Evolutionary conservation across 192 early-diverging fungal genomes (phyloP), one percentile per base, ranked within the genome.

Genomic region (Coemansia sp.): DNA sequence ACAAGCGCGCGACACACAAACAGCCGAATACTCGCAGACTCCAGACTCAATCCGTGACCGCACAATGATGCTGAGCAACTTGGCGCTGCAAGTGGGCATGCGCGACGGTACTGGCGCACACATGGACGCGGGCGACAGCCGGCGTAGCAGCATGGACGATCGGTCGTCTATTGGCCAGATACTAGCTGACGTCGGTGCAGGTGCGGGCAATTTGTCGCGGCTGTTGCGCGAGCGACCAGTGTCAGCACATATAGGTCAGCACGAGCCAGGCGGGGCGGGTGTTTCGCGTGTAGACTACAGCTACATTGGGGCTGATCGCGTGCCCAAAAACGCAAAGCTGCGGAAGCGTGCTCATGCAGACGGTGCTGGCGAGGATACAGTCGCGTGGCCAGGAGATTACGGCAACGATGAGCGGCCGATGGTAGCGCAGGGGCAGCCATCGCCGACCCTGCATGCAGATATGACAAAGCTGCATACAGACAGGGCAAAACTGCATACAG

Each of bases 41-140:
- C 65, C 72, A 38, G 72, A 65, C 50, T 80, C 77, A 49, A 74
- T 80, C 55, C 71, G 77, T 32, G 77, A 74, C 38, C 77, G 68
- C 58, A 80, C 77, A 12, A 67, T 80, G 77, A 50, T 80, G 17
- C 68, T 80, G 39, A 80, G 72, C 62, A 64, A 27, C 38, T 53
- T 55, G 52, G 62, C 62, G 12, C 66, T 71, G 47, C 66, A 54
- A n/a, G 35, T 56, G 7, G 60, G 66, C 11, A 57, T 57, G 41
- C 78, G 66, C 37, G 72, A 69, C 21, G 65, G 69, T 51, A 57
- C 45, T 0, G 50, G 45, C 7, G 55, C 51, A 6, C 52, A 22
- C 2, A 21, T 39, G 38, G 72, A 52, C 35, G 21, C 43, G 9
- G 66, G 41, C 10, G 47, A 53, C 62, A 71, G 62, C 47, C 65